A percentile compares a stretch with the other conserved stretches of the same genome.
These are phyloP conservation scores for Lojkania enalia DNA, from an alignment of 2,329 filamentous ascomycete species.

Conservation along the genomic window DNA sequence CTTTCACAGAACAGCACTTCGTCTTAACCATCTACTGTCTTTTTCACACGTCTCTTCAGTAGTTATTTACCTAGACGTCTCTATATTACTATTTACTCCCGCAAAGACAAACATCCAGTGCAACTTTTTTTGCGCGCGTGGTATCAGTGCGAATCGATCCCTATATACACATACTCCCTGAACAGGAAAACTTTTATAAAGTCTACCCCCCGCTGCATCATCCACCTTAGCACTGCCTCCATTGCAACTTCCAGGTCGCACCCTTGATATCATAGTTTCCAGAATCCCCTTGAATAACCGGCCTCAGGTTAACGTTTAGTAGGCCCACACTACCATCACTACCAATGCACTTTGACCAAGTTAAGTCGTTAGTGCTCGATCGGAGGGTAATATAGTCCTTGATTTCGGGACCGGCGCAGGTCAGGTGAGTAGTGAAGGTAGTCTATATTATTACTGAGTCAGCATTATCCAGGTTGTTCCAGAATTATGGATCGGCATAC, in stretches of 20 bases:
- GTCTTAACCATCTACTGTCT: no score
- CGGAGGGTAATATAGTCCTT: slow-evolving; percentile 30
- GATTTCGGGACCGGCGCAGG: slow-evolving; percentile 30
- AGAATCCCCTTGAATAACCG: slow-evolving; percentile 30
- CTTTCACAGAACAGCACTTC: no score
- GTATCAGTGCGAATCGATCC: no score
- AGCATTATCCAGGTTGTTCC: not conserved
- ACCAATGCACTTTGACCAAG: slow-evolving; percentile 35
- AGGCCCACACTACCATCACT: slow-evolving; percentile 32
- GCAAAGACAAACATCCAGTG: no score
- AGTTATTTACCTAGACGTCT: no score
- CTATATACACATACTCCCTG: no score
- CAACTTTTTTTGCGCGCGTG: no score
- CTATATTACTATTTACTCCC: no score
- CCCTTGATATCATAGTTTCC: slow-evolving; percentile 34
- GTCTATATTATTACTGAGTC: slow-evolving; percentile 13
- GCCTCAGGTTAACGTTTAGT: slow-evolving; percentile 37
- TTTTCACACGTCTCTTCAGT: no score
- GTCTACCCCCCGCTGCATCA: no score
- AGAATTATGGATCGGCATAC: slow-evolving; percentile 16
- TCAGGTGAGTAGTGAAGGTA: slow-evolving; percentile 22
- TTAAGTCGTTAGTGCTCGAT: slow-evolving; percentile 26
- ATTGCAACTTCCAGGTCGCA: slow-evolving; percentile 30
- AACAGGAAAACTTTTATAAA: no score
- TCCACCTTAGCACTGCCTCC: slow-evolving; percentile 31